Evolutionary conservation across 495 filamentous ascomycete species (phyloP).

Genomic region (Aspergillus incahuasiensis): DNA sequence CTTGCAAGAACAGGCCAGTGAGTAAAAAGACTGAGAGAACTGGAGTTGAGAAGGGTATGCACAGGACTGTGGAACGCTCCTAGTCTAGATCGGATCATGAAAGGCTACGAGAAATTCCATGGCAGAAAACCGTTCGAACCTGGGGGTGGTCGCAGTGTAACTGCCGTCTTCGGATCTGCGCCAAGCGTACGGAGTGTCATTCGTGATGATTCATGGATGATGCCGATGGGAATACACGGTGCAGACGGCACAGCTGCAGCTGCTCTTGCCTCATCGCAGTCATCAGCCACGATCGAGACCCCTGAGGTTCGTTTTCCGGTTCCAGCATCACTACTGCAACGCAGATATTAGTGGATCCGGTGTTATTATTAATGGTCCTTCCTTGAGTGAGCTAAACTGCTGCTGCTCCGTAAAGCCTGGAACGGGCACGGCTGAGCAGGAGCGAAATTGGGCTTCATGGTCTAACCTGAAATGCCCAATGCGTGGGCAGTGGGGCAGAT

Average conservation of each 20-base stretch:
- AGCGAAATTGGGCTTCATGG: background rate
- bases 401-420: background rate
- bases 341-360: background rate
- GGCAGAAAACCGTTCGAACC: background rate
- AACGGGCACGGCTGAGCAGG: background rate
- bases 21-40: background rate
- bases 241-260: background rate
- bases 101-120: constrained; percentile 3
- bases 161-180: background rate
- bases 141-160: constrained; percentile 1
- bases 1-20: background rate
- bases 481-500: constrained; percentile 11
- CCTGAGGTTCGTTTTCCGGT: constrained; percentile 5
- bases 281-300: constrained; percentile 3
- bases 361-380: background rate
- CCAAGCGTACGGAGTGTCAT: background rate
- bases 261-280: background rate
- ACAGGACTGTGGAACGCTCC: background rate
- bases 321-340: background rate
- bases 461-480: constrained; percentile 1
- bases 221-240: background rate
- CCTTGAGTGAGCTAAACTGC: background rate
- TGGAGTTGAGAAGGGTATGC: background rate
- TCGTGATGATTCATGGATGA: background rate
- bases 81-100: background rate